Base-by-base conservation (phyloP, 2,329 filamentous ascomycete genomes). In the Ramichloridium luteum region DNA sequence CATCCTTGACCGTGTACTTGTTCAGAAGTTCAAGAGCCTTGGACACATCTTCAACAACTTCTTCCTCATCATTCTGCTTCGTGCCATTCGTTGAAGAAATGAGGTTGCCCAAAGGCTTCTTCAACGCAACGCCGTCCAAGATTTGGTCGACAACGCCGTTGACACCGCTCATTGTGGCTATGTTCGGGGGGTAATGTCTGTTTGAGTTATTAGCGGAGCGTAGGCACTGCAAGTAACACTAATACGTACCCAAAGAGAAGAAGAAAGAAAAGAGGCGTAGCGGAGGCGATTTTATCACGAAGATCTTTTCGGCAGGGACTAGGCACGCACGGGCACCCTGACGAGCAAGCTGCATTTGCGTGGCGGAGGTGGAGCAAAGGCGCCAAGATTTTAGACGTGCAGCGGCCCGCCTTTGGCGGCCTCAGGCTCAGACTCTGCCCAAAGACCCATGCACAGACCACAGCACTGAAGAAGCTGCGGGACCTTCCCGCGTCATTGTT, bases 1-100 rank as follows among this genome's bases (percentile, higher is more conserved):
- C 90, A 74, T 98, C 90, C 49, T 66, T 70, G 57, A 70, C 69
- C 45, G 77, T 57, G 61, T 93, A 94, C 38, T 61, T 62, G 58
- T 80, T 72, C 58, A 96, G 72, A 46, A 86, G 64, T 54, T 92
- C 78, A 43, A 86, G 64, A 43, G 88, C 90, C 26, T 40, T 41
- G 18, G 47, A 37, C 9, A 41, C 25, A 28, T 50, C 43, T 26
- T 46, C 45, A 35, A 41, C 30, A 13, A 32, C 27, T 31, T 36
- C 41, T 20, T 44, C 36, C n/a, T n/a, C n/a, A n/a, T n/a, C n/a
- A 32, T 34, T 28, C 20, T 13, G 23, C 14, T 16, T 15, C 27
- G 14, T 16, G 16, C 11, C 25, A 14, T 22, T 16, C 13, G 4
- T n/a, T 25, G 17, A 31, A 11, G n/a, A 13, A 14, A 20, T 13